Conservation (phyloP, 1,139 yeast genomes). For the Pichia terricola region DNA sequence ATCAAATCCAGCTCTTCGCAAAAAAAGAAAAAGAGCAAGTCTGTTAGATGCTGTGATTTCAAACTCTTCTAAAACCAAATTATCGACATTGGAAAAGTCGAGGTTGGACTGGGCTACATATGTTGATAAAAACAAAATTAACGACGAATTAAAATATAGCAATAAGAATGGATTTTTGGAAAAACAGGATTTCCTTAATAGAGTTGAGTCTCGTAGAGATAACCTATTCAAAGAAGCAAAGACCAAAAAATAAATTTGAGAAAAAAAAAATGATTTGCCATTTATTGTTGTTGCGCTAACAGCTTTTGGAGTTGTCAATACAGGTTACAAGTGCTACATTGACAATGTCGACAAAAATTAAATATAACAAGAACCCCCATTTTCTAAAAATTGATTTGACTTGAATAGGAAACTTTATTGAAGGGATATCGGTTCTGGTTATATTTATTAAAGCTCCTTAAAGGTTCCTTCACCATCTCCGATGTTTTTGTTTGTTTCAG, state of each 20-base stretch:
- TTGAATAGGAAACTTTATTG: no score
- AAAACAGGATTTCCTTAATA: constrained; percentile 77
- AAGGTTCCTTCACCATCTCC: no score
- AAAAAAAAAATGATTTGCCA: no score
- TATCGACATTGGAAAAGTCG: constrained; percentile 88
- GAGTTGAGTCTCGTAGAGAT: constrained; percentile 41
- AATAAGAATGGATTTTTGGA: constrained; percentile 79
- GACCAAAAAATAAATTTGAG: constrained; percentile 1
- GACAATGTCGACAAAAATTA: no score
- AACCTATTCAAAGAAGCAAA: constrained; percentile 10
- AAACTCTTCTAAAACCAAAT: constrained; percentile 53
- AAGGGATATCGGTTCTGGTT: no score
- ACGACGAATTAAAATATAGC: constrained; percentile 69
- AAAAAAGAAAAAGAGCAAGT: constrained; percentile 58
- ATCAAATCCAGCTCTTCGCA: constrained; percentile 22
- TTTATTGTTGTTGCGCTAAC: not conserved
- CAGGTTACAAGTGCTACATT: no score
- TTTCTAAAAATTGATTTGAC: no score
- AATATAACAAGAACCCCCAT: no score
- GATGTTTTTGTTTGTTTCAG: no score
- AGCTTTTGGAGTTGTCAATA: no score
- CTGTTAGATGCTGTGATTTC: constrained; percentile 62
- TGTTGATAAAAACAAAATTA: constrained; percentile 78
- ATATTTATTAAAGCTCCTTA: no score
- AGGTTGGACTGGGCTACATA: constrained; percentile 92